Percentiles rank a stretch among this genome's conserved stretches.
Conservation (phyloP, 495 filamentous ascomycete species). For the Apiosordaria backusii region DNA sequence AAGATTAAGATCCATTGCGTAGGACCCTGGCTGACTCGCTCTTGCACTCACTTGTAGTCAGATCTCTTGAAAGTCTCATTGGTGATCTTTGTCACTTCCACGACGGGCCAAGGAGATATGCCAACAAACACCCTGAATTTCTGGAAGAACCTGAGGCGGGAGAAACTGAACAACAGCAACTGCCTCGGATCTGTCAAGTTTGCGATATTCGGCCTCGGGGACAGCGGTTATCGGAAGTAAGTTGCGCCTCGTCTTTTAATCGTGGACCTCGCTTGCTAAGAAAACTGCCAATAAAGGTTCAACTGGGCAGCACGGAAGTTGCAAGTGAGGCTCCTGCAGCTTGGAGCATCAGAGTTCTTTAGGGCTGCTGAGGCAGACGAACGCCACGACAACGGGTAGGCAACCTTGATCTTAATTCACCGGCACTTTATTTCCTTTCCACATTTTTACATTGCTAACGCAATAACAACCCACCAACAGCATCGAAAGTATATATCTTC, state of each 20-base stretch:
- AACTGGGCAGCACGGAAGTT: conserved; percentile 92
- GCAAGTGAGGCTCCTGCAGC: conserved; percentile 75
- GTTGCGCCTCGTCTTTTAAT: not conserved
- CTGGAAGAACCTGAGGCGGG: conserved; percentile 80
- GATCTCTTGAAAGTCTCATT: conserved; percentile 52
- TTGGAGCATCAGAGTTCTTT: conserved; percentile 77
- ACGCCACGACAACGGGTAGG: conserved; percentile 86
- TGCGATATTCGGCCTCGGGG: conserved; percentile 85
- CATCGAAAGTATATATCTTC: conserved; percentile 75
- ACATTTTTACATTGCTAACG: not conserved
- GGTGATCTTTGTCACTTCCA: conserved; percentile 77
- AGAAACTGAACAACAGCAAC: conserved; percentile 66
- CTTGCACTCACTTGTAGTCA: conserved; percentile 31
- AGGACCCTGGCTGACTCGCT: not conserved
- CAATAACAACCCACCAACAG: conserved; percentile 14
- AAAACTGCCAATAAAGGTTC: conserved; percentile 54
- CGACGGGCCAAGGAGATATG: conserved; percentile 92
- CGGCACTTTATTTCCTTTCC: not conserved
- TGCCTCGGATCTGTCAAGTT: conserved; percentile 67
- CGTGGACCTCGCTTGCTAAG: not conserved
- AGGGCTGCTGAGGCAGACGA: conserved; percentile 85
- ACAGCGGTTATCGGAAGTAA: conserved; percentile 90
- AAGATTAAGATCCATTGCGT: not conserved
- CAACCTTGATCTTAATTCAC: not conserved
- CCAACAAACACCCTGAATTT: conserved; percentile 74